Conservation (phyloP, 139 green algal species). For the Klebsormidium nitens region DNA sequence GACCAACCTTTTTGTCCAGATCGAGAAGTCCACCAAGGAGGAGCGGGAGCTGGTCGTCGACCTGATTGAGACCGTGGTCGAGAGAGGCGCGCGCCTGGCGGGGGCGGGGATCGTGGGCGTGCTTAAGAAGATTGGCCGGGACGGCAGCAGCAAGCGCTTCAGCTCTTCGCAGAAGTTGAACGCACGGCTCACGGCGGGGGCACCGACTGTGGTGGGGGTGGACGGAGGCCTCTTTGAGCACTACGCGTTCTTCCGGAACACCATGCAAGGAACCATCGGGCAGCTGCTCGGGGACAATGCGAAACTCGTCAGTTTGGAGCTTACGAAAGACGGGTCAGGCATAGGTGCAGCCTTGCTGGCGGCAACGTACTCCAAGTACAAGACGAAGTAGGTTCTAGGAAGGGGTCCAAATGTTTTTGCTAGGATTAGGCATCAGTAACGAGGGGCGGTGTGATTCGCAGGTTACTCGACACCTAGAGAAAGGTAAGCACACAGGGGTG, state of each 20-base stretch:
- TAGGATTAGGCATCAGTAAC: too few relatives aligned
- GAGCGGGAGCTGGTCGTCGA: too few relatives aligned
- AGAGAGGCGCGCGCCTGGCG: conserved; percentile 11
- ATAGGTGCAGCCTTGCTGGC: conserved; percentile 26
- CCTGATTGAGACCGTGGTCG: too few relatives aligned
- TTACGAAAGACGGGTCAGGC: conserved; percentile 24
- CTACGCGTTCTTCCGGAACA: conserved; percentile 12
- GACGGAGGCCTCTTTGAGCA: conserved; percentile 29
- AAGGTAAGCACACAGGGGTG: too few relatives aligned
- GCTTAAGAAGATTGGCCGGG: conserved; percentile 28
- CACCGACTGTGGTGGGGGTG: conserved; percentile 13
- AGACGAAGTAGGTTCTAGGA: too few relatives aligned
- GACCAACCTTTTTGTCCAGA: too few relatives aligned
- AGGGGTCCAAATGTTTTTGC: too few relatives aligned
- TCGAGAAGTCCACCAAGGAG: too few relatives aligned
- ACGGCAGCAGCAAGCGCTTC: too few relatives aligned
- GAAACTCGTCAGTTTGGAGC: conserved; percentile 8
- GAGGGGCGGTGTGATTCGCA: too few relatives aligned
- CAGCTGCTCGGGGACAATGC: conserved; percentile 20
- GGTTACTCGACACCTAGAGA: too few relatives aligned
- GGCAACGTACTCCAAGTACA: conserved; percentile 10
- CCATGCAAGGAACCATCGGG: conserved; percentile 7
- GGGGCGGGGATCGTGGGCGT: conserved; percentile 25
- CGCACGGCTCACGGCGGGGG: neutral
- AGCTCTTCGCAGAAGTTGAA: neutral